Evolutionary conservation across 1,139 yeast species (phyloP), one percentile per base, ranked within the genome.

Genomic region (Yamadazyma diddensiae): DNA sequence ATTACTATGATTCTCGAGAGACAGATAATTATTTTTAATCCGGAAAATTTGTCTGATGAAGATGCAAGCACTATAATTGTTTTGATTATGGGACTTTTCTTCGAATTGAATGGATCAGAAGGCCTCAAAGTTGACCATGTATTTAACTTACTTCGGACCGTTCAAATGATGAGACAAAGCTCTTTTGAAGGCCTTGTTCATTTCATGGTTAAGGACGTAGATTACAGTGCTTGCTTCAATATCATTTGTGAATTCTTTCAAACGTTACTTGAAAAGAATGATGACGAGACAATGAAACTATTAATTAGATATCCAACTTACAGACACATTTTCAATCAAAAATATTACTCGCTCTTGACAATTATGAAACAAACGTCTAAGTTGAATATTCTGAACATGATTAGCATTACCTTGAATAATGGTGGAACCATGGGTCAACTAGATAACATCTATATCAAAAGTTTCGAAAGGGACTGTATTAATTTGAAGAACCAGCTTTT

Each of bases 381-480:
- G 39, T 40, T 57, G 23, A 50, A 52, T 29, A 61, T 66, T 14
- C 31, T 47, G 3, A 66, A 64, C 30, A 65, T 68, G 61, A 51
- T 62, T 4, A 44, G 50, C 4, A 60, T 65, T 1, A 57, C 61
- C 7, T 49, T 65, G 23, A 59, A 50, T 29, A 62, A 62, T 38
- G 71, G 71, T n/a, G 70, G 75, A 1, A 59, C 51, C 27, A 45
- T 59, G 14, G 69, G 70, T 2, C 59, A 55, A 37, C 56, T 67
- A 46, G 58, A 65, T 32, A 59, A 59, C 30, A 59, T 64, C 3
- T 57, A 65, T 40, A 52, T 58, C 33, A 53, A 56, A 42, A 57
- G 65, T 25, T 69, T 71, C 42, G 63, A 63, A 35, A 54, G 60
- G 24, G 82, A 77, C 36, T 68, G 79, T 33, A 64, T 61, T 9